Evolutionary conservation across 352 stramenopile species (phyloP).

Genomic region (Pythium chondricola): DNA sequence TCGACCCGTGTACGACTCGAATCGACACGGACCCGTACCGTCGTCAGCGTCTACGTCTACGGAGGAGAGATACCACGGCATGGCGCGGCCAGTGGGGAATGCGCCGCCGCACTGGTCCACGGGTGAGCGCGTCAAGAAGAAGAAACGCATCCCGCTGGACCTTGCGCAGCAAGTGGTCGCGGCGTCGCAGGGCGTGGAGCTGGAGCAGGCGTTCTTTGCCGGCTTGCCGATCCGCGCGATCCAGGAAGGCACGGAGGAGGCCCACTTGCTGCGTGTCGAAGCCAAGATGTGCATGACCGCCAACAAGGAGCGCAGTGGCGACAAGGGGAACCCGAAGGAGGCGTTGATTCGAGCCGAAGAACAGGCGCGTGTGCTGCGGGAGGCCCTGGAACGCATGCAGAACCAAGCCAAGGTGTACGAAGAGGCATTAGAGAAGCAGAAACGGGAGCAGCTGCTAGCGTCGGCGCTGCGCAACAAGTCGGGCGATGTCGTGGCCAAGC

Average conservation of each 20-base stretch:
- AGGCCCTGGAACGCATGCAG: conserved; percentile 81
- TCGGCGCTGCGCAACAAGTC: conserved; percentile 69
- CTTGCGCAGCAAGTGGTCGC: conserved; percentile 77
- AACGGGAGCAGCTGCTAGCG: conserved; percentile 57
- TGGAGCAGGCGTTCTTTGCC: conserved; percentile 61
- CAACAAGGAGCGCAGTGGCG: conserved; percentile 32
- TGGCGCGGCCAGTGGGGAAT: too few species aligned
- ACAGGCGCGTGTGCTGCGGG: conserved; percentile 68
- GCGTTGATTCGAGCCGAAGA: conserved; percentile 58
- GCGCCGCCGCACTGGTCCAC: conserved; percentile 7
- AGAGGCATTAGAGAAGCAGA: conserved; percentile 67
- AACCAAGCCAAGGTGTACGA: conserved; percentile 83
- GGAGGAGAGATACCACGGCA: too few species aligned
- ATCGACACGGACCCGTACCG: too few species aligned
- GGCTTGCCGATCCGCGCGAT: conserved; percentile 69
- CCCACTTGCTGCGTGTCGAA: conserved; percentile 72
- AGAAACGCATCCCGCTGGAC: conserved; percentile 77
- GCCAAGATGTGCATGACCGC: conserved; percentile 74
- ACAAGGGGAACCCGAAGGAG: conserved; percentile 50
- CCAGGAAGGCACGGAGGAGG: conserved; percentile 69
- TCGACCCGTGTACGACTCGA: too few species aligned
- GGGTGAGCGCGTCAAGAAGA: conserved; percentile 49
- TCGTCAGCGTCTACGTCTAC: too few species aligned
- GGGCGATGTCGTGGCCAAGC: conserved; percentile 63
- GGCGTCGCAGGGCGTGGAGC: conserved; percentile 65